Evolutionary conservation across 2,329 filamentous ascomycete species (phyloP).

Genomic region (Cordyceps cateniannulata): DNA sequence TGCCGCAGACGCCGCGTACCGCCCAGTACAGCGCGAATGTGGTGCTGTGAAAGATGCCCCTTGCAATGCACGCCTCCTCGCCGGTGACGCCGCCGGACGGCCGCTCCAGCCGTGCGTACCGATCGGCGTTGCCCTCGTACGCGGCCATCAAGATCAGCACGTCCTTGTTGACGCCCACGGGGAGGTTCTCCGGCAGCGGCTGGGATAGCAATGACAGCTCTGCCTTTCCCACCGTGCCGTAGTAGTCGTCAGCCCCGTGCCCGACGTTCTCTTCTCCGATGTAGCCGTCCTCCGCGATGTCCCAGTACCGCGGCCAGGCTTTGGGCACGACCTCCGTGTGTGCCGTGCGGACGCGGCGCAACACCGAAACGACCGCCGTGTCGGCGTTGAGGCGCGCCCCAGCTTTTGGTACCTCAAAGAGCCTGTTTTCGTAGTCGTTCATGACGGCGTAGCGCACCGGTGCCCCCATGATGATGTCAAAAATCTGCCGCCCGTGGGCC

Average conservation of each 20-base stretch:
- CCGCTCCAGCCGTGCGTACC: slow-evolving; percentile 29
- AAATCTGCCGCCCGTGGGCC: slow-evolving; percentile 18
- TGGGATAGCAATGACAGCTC: not conserved
- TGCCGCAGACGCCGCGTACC: not conserved
- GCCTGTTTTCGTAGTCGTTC: slow-evolving; percentile 27
- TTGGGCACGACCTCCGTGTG: not conserved
- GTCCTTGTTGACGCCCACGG: slow-evolving; percentile 28
- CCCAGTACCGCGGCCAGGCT: slow-evolving; percentile 16
- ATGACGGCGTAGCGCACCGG: slow-evolving; percentile 25
- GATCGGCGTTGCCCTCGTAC: slow-evolving; percentile 32
- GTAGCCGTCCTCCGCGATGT: slow-evolving; percentile 3
- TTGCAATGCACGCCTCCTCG: slow-evolving; percentile 24
- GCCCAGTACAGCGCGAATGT: slow-evolving; percentile 30
- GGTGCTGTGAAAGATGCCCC: slow-evolving; percentile 31
- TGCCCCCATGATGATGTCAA: slow-evolving; percentile 23
- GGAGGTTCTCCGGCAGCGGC: slow-evolving; percentile 30
- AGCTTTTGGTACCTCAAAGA: slow-evolving; percentile 13
- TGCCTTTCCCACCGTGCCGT: slow-evolving; percentile 13
- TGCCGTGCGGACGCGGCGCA: not conserved
- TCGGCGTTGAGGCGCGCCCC: slow-evolving; percentile 28
- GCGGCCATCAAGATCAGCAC: slow-evolving; percentile 30
- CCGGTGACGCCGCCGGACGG: slow-evolving; percentile 19
- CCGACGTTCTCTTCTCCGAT: not conserved
- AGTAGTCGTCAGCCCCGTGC: slow-evolving; percentile 3
- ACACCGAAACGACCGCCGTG: slow-evolving; percentile 16